These are phyloP conservation scores for Coleophoma cylindrospora DNA, from an alignment of 2,329 filamentous ascomycete species.

Conservation along the genomic window DNA sequence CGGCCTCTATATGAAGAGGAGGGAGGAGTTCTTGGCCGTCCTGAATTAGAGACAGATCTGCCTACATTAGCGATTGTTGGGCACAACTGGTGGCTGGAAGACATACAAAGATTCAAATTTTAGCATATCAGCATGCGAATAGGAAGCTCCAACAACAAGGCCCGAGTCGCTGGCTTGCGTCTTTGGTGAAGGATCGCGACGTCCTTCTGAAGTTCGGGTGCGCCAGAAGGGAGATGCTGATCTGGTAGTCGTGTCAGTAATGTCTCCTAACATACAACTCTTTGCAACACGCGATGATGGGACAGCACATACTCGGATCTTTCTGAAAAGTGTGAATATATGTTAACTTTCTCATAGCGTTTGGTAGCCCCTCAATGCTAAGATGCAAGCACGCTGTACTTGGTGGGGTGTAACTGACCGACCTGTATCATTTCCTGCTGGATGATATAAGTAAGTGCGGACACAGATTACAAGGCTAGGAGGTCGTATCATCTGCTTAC, in stretches of 20 bases:
- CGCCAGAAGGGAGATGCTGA: slow-evolving; percentile 88
- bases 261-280: not conserved
- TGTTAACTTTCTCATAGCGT: no score
- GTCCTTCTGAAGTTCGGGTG: slow-evolving; percentile 50
- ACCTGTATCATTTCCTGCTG: slow-evolving; percentile 98
- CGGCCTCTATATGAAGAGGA: slow-evolving; percentile 50
- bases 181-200: slow-evolving; percentile 46
- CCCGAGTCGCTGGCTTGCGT: slow-evolving; percentile 50
- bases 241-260: slow-evolving; percentile 40
- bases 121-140: slow-evolving; percentile 92
- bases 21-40: slow-evolving; percentile 72
- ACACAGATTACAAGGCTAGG: slow-evolving; percentile 3
- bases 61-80: slow-evolving; percentile 6
- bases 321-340: slow-evolving; percentile 34
- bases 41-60: slow-evolving; percentile 55
- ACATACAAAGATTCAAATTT: slow-evolving; percentile 77
- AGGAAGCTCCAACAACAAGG: slow-evolving; percentile 87
- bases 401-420: slow-evolving; percentile 60
- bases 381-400: not conserved
- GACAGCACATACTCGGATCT: slow-evolving; percentile 53
- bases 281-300: slow-evolving; percentile 6
- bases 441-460: slow-evolving; percentile 11
- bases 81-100: not conserved
- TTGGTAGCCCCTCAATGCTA: no score
- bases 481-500: slow-evolving; percentile 38